Base-by-base conservation (phyloP, 1,139 yeast genomes). In the Zhuliangozyma blackwelliae region DNA sequence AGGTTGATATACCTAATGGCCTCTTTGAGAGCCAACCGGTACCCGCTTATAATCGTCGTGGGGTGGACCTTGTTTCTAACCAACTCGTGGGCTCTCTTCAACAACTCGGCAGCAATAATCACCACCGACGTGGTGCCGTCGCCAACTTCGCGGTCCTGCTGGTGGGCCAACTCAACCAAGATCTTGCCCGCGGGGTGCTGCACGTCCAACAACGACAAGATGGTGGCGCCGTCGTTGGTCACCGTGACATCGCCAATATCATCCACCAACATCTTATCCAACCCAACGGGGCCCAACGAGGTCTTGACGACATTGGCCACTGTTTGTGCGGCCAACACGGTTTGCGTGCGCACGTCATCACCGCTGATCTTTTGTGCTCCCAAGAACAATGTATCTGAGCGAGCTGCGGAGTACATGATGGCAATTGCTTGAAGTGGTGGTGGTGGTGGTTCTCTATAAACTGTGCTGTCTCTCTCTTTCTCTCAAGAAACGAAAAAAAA, bases 111-210 rank as follows among this genome's bases (percentile, higher is more conserved):
- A 25, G 98, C 97, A 59, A 92, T 83, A 46, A 92, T 88, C 33
- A 92, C 97, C 34, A 92, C 97, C n/a, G 95, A 84, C 1, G 95
- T 85, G 33, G 95, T 86, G 51, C 99, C 99, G 58, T 94, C 99
- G 40, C 99, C 99, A 40, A 94, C 96, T 65, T 94, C 98, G 55
- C 96, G 79, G 61, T 94, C 99, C 67, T 94, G 99, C 61, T 94
- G 98, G 61, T 92, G 97, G 3, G 98, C 99, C 56, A 94, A 75
- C 57, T 94, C 98, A 34, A 94, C 98, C 45, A 94, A 72, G 49
- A 94, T 92, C 65, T 88, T 89, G 19, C 98, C 98, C 0, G 98
- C 98, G 27, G 99, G 99, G 60, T 94, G 99, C 63, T 94, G 97
- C 37, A 94, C 97, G 58, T 94, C 98, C 47, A 94, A 72, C 42